A percentile compares a stretch with the other conserved stretches of the same genome.
phyloP scores from a whole-genome alignment of 768 basidiomycete genomes.

The Rhodosporidiobolus odoratus region DNA sequence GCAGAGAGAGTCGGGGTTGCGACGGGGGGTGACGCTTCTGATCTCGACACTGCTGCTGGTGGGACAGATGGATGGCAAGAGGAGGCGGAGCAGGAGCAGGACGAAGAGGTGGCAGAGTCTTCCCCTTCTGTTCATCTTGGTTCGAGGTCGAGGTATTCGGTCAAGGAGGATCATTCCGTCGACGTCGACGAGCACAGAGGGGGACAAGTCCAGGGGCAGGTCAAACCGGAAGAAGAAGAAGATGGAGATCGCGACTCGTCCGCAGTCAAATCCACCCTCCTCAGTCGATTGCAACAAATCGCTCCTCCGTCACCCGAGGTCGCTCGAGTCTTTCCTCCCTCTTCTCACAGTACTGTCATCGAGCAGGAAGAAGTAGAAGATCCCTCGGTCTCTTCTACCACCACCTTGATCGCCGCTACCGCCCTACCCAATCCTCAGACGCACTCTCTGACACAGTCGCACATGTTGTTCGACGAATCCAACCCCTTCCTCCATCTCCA shows the following conservation, averaged over 20 bases:
- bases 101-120: background rate
- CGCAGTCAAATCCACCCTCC: constrained; percentile 7
- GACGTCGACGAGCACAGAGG: background rate
- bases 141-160: background rate
- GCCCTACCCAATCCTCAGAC: too few species aligned
- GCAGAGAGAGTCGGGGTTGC: background rate
- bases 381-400: background rate
- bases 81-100: background rate
- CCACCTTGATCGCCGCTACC: too few species aligned
- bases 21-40: background rate
- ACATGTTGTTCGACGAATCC: constrained; percentile 27
- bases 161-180: background rate
- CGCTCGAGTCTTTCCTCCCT: constrained; percentile 23
- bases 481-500: constrained; percentile 10
- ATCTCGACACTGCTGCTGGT: too few species aligned
- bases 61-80: too few species aligned
- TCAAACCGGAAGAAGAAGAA: too few species aligned
- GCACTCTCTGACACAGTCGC: too few species aligned
- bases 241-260: background rate
- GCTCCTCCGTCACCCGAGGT: too few species aligned
- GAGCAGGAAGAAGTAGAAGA: background rate
- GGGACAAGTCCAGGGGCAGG: too few species aligned
- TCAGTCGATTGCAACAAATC: constrained; percentile 12
- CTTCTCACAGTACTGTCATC: background rate
- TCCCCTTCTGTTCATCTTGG: background rate